Conservation (phyloP, 306 rosid species). For the Senna siamea region DNA sequence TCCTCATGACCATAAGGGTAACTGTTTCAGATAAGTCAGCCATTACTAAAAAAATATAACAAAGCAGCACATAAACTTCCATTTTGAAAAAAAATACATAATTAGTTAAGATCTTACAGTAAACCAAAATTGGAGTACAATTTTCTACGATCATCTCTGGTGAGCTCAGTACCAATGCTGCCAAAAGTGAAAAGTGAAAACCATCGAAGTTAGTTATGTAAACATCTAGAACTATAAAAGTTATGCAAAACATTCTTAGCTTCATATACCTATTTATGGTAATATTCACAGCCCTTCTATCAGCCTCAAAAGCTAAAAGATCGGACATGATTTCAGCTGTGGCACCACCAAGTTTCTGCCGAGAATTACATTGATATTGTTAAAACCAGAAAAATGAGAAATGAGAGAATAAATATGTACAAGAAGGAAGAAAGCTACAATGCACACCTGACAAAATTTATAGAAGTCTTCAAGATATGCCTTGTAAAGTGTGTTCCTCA, state of each 20-base stretch:
- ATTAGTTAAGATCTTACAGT: conserved; percentile 64
- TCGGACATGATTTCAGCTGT: conserved; percentile 98
- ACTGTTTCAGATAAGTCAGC: conserved; percentile 49
- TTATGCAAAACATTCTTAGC: conserved; percentile 4
- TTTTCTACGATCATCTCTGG: conserved; percentile 92
- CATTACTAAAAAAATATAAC: conserved; percentile 31
- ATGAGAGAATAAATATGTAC: conserved; percentile 10
- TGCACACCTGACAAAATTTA: conserved; percentile 85
- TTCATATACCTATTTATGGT: conserved; percentile 78
- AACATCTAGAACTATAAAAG: conserved; percentile 20
- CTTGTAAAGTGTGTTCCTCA: conserved; percentile 98
- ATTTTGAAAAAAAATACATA: conserved; percentile 9
- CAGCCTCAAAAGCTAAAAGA: conserved; percentile 97
- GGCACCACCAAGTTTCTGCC: conserved; percentile 96
- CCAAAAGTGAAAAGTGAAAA: conserved; percentile 33
- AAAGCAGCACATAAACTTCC: conserved; percentile 22
- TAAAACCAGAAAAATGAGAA: conserved; percentile 7
- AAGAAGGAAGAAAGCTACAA: neutral
- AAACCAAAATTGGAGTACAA: conserved; percentile 92
- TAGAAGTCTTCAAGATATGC: conserved; percentile 98
- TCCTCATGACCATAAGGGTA: conserved; percentile 97
- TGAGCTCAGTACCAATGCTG: conserved; percentile 98
- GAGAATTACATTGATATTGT: conserved; percentile 40
- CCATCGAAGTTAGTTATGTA: conserved; percentile 26
- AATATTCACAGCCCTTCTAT: conserved; percentile 98